These are phyloP conservation scores for Ceratobasidium sp. DNA, from an alignment of 1,284 basidiomycete species.

Conservation along the genomic window DNA sequence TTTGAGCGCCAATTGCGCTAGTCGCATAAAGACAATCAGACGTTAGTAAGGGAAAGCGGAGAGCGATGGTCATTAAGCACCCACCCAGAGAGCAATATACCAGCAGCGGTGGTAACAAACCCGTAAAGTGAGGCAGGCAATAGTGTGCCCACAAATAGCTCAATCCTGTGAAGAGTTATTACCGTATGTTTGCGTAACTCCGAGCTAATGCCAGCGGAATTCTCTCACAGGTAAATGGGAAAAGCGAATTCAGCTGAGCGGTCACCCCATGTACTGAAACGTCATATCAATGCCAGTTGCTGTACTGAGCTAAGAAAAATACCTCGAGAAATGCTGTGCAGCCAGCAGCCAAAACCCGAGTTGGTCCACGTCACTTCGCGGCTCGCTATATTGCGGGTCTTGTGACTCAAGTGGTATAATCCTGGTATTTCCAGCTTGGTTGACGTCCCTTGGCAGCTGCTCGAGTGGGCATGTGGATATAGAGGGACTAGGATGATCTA, in stretches of 20 bases:
- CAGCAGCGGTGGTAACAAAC: slow-evolving; percentile 61
- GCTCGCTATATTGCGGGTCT: background rate
- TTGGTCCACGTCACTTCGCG: background rate
- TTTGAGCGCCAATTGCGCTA: slow-evolving; percentile 60
- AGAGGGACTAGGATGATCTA: background rate
- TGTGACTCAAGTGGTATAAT: background rate
- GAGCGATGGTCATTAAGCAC: background rate
- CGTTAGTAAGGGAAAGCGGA: slow-evolving; percentile 51
- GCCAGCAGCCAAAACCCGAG: slow-evolving; percentile 40
- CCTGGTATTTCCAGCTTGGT: background rate
- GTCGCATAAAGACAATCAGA: slow-evolving; percentile 58
- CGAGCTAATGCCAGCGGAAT: background rate
- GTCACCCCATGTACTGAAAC: slow-evolving; percentile 62
- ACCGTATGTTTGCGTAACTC: background rate
- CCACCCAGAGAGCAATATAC: slow-evolving; percentile 54
- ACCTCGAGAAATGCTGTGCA: slow-evolving; percentile 40
- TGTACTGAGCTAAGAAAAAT: background rate
- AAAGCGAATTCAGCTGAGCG: slow-evolving; percentile 65
- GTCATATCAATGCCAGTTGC: background rate
- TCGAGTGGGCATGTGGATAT: background rate
- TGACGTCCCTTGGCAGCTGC: background rate
- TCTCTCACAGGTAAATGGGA: slow-evolving; percentile 61
- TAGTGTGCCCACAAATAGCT: slow-evolving; percentile 65
- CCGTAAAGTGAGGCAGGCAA: slow-evolving; percentile 68
- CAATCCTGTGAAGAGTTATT: slow-evolving; percentile 53